Evolutionary conservation across 2,329 filamentous ascomycete species (phyloP).

Genomic region (Colletotrichum sp.): DNA sequence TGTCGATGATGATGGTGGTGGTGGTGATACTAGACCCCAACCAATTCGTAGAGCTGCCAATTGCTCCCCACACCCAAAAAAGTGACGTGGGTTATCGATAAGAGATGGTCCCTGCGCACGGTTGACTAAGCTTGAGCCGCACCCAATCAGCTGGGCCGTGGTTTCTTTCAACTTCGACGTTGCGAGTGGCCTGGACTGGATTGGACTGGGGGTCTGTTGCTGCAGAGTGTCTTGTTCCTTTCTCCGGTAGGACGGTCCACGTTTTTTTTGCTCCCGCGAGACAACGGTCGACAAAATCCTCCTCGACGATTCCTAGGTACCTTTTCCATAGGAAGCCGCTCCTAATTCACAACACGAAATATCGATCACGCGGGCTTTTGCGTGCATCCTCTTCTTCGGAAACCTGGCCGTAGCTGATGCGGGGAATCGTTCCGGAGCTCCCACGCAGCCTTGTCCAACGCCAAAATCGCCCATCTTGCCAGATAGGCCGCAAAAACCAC

Average conservation of each 20-base stretch:
- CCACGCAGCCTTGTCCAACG: slow-evolving; percentile 8
- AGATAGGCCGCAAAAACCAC: slow-evolving; percentile 10
- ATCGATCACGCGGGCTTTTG: not conserved
- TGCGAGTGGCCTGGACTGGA: not conserved
- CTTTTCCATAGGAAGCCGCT: not conserved
- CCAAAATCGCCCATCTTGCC: slow-evolving; percentile 10
- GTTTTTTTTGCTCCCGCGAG: not conserved
- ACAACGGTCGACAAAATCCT: not conserved
- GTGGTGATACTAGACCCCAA: slow-evolving; percentile 1
- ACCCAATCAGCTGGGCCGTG: slow-evolving; percentile 9
- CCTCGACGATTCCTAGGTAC: not conserved
- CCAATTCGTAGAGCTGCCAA: not conserved
- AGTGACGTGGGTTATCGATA: slow-evolving; percentile 20
- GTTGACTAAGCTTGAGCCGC: slow-evolving; percentile 6
- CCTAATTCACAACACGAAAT: not conserved
- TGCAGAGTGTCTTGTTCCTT: slow-evolving; percentile 5
- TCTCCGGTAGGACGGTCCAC: not conserved
- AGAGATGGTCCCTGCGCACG: not conserved
- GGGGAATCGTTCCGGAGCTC: not conserved
- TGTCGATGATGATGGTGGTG: not conserved
- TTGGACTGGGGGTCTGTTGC: not conserved
- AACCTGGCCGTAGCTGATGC: not conserved
- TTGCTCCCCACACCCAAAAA: not conserved
- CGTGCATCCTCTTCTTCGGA: not conserved
- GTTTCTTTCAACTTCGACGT: slow-evolving; percentile 15